These are phyloP conservation scores for Phytophthora boehmeriae DNA, from an alignment of 352 stramenopile species.

Conservation along the genomic window DNA sequence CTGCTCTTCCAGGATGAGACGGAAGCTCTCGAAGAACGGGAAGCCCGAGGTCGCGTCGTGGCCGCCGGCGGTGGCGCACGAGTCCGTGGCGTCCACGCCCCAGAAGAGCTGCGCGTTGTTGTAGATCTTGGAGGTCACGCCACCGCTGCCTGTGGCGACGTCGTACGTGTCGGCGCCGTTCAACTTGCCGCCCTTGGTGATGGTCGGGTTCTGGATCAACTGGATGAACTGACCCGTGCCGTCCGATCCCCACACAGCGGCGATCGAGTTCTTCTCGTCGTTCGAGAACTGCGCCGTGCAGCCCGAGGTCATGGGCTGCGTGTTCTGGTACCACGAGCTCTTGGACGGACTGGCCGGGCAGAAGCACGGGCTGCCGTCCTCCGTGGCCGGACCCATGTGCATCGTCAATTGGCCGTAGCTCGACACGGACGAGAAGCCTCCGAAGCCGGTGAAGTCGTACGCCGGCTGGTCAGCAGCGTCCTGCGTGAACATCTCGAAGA, in stretches of 20 bases:
- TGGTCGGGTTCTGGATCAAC: slow-evolving; percentile 70
- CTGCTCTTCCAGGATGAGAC: slow-evolving; percentile 77
- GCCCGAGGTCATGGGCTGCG: slow-evolving; percentile 63
- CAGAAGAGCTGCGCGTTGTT: slow-evolving; percentile 79
- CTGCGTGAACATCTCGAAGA: slow-evolving; percentile 88
- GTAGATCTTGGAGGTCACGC: slow-evolving; percentile 74
- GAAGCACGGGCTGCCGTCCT: slow-evolving; percentile 55
- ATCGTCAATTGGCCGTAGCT: slow-evolving; percentile 79
- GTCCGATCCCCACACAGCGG: slow-evolving; percentile 70
- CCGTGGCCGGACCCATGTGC: slow-evolving; percentile 63
- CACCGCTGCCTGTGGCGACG: slow-evolving; percentile 46
- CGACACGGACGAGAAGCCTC: slow-evolving; percentile 34
- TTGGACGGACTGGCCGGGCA: slow-evolving; percentile 56
- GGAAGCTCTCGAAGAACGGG: slow-evolving; percentile 82
- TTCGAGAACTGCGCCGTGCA: slow-evolving; percentile 77
- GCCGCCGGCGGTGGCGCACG: slow-evolving; percentile 54
- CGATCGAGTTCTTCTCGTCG: slow-evolving; percentile 62
- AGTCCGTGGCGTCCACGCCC: slow-evolving; percentile 45
- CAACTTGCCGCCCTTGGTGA: slow-evolving; percentile 64
- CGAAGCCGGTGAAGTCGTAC: slow-evolving; percentile 64
- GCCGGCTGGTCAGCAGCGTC: slow-evolving; percentile 39
- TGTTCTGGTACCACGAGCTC: slow-evolving; percentile 60
- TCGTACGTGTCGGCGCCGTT: slow-evolving; percentile 69
- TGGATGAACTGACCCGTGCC: slow-evolving; percentile 70
- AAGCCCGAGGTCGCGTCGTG: slow-evolving; percentile 71